Evolutionary conservation across 169 alveolate genomes (phyloP), one percentile per base, ranked within the genome.

Genomic region (Plasmodium coatneyi): DNA sequence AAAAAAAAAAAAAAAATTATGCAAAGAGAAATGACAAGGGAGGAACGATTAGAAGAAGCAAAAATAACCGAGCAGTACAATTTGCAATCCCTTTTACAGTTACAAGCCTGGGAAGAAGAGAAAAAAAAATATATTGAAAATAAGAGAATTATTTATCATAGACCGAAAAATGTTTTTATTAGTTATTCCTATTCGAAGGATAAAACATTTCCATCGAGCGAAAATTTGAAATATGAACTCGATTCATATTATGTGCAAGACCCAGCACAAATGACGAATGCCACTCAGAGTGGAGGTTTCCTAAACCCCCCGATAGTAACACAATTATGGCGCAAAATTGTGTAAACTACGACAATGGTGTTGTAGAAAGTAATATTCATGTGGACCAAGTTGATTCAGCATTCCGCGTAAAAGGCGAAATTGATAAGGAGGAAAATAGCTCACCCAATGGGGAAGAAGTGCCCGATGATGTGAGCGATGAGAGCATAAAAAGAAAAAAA

Each of bases 21-120:
- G 72, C 91, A 91, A 71, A 91, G 92, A 70, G 95, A 91, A 80
- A 80, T 91, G 92, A 91, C 98, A 28, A 97, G 96, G 93, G 98
- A 97, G 54, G 98, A 97, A 89, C 94, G 96, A 80, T 92, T 97
- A 80, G 98, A 84, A 28, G 95, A 92, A 83, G 98, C 98, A 49
- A 93, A 83, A 95, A 83, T 87, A 74, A 96, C 97, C 9, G 98
- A 97, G 52, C 97, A 87, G 49, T 93, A 92, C 60, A 97, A 97
- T 93, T 72, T 94, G 5, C 95, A 95, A 78, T 95, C 98, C 3
- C 96, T 97, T 25, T 82, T 95, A 76, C 95, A 80, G 71, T 83
- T 97, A 83, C 96, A 95, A 90, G 98, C 98, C 52, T 96, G 93
- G 93, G 95, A 92, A 71, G 95, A 84, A 52, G 97, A 96, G 95